Conservation (phyloP, 2,329 filamentous ascomycete species). For the Thelonectria discophora region DNA sequence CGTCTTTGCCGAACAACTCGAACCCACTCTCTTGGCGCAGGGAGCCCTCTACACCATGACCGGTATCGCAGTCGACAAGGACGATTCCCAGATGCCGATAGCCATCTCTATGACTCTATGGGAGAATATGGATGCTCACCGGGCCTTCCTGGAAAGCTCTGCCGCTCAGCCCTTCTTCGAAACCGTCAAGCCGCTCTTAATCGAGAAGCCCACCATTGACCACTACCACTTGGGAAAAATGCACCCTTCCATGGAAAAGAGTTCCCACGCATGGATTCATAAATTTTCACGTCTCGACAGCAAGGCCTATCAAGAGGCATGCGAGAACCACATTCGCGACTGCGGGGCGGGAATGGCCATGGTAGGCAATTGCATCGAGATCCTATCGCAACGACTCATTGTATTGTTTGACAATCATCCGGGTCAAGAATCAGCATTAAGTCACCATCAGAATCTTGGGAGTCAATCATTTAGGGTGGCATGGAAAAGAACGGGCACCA, state of each 20-base stretch:
- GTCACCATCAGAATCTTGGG: background rate
- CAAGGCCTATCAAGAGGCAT: background rate
- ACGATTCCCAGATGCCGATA: background rate
- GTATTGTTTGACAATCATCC: background rate
- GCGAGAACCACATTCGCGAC: background rate
- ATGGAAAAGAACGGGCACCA: slow-evolving; percentile 6
- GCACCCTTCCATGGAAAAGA: background rate
- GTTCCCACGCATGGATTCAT: background rate
- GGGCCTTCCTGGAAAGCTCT: slow-evolving; percentile 7
- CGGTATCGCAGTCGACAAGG: background rate
- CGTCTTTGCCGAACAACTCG: slow-evolving; percentile 1
- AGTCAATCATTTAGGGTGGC: background rate
- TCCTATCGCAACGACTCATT: background rate
- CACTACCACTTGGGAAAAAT: slow-evolving; percentile 1
- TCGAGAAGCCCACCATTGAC: slow-evolving; percentile 1
- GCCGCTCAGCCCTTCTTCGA: slow-evolving; percentile 10
- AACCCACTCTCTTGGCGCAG: slow-evolving; percentile 7
- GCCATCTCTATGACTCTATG: slow-evolving; percentile 7
- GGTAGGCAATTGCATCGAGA: background rate
- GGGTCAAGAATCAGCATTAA: background rate
- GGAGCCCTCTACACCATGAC: slow-evolving; percentile 2
- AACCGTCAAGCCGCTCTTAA: background rate
- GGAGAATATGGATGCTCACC: slow-evolving; percentile 10
- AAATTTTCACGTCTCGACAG: background rate
- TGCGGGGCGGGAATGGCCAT: background rate